phyloP scores from a whole-genome alignment of 2,329 filamentous ascomycete species.

The Colletotrichum sp. region DNA sequence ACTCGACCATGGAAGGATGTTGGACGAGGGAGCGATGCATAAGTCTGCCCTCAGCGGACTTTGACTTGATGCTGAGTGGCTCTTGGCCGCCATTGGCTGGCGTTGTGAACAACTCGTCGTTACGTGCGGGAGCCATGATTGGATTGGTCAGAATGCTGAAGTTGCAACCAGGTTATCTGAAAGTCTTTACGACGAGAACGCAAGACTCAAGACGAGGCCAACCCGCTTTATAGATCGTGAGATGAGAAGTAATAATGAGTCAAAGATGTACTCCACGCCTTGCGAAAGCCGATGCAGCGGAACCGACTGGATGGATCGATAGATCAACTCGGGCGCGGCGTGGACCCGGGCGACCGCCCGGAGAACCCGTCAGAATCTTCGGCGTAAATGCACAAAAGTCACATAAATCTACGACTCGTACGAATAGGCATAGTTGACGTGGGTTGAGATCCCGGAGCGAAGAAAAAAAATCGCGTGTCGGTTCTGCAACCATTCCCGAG shows the following conservation, averaged over 20 bases:
- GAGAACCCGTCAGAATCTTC: not conserved
- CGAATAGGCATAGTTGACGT: not conserved
- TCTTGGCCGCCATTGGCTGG: not conserved
- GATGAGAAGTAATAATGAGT: not conserved
- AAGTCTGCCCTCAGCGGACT: conserved; percentile 22
- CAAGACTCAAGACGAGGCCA: not conserved
- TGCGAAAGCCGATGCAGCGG: not conserved
- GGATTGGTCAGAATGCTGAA: not conserved
- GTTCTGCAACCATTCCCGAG: not conserved
- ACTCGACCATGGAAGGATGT: conserved; percentile 40
- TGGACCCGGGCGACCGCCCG: not conserved
- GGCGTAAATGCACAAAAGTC: not conserved
- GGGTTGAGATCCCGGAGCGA: not conserved
- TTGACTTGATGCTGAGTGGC: not conserved
- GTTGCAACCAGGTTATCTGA: not conserved
- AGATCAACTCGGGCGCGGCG: not conserved
- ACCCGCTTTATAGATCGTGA: not conserved
- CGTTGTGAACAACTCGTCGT: conserved; percentile 9
- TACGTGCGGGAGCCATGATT: conserved; percentile 23
- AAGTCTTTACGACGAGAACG: too few species aligned
- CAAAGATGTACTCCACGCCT: not conserved
- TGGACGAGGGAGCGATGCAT: conserved; percentile 38
- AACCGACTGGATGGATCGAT: not conserved
- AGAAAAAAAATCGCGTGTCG: not conserved
- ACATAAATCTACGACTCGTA: not conserved